Percentiles rank a stretch among this genome's conserved stretches.
phyloP scores from a whole-genome alignment of 495 filamentous ascomycete genomes.

The Neurospora cerealis region DNA sequence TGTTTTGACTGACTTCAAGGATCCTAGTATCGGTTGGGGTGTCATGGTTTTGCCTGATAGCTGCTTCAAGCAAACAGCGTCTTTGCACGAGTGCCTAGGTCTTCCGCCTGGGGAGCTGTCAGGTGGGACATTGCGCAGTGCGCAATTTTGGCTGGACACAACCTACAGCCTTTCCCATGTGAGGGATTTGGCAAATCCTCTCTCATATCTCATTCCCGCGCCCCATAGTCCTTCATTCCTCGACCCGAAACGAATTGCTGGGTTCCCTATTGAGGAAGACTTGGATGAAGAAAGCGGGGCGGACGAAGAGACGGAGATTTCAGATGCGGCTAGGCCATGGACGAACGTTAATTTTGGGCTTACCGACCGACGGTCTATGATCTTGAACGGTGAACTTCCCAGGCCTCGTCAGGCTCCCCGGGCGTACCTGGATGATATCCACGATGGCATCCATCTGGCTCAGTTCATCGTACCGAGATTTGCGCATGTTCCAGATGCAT shows the following conservation, averaged over 20 bases:
- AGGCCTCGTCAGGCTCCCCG: neutral
- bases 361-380: neutral
- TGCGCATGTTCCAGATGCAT: constrained; percentile 2
- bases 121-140: neutral
- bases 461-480: constrained; percentile 17
- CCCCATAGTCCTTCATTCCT: neutral
- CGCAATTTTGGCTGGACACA: constrained; percentile 9
- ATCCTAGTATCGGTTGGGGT: constrained; percentile 32
- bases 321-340: constrained; percentile 10
- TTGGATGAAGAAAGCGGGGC: constrained; percentile 1
- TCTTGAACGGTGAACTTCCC: neutral
- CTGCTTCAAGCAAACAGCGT: constrained; percentile 27
- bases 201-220: constrained; percentile 1
- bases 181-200: constrained; percentile 8
- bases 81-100: constrained; percentile 24
- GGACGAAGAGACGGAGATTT: constrained; percentile 14
- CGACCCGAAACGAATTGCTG: constrained; percentile 5
- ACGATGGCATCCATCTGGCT: constrained; percentile 7
- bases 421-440: constrained; percentile 3
- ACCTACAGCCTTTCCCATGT: constrained; percentile 21
- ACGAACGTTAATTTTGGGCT: neutral
- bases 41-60: constrained; percentile 34
- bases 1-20: constrained; percentile 2
- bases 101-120: constrained; percentile 13
- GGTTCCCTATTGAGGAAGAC: neutral